A percentile compares a stretch with the other conserved stretches of the same genome.
Evolutionary conservation across 2,329 filamentous ascomycete species (phyloP).

Genomic region (Ophiostoma sp.): DNA sequence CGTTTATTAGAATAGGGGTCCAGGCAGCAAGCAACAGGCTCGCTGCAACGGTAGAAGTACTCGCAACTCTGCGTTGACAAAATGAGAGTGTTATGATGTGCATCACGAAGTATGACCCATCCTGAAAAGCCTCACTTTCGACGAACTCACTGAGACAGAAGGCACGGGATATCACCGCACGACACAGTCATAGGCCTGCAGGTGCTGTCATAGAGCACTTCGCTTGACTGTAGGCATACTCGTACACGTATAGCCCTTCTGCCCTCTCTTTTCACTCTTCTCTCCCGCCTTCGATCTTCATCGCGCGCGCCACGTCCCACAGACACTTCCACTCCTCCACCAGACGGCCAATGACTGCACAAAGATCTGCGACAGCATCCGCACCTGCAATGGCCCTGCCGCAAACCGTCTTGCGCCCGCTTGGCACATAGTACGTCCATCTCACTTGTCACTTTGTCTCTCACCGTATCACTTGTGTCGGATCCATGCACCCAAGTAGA

Average conservation of each 20-base stretch:
- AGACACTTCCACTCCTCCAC: neutral
- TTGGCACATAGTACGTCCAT: neutral
- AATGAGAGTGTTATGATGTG: too few species aligned
- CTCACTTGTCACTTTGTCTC: neutral
- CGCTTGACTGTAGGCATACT: too few species aligned
- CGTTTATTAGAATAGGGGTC: neutral
- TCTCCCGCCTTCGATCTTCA: neutral
- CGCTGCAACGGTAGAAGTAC: too few species aligned
- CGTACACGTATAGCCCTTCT: too few species aligned
- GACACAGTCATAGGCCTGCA: too few species aligned
- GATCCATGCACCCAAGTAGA: neutral
- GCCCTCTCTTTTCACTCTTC: neutral
- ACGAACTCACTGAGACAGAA: too few species aligned
- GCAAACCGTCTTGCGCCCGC: neutral
- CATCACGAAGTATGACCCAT: too few species aligned
- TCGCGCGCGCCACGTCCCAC: neutral
- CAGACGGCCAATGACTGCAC: neutral
- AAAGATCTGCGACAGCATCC: neutral
- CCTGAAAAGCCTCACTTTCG: too few species aligned
- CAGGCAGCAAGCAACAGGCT: too few species aligned
- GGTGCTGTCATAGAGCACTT: too few species aligned
- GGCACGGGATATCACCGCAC: too few species aligned
- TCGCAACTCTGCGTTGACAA: too few species aligned
- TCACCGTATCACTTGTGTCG: neutral
- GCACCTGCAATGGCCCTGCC: neutral